Evolutionary conservation across 164 flowering plant species (phyloP), one percentile per base, ranked within the genome.

Genomic region (Nymphaea colorata): DNA sequence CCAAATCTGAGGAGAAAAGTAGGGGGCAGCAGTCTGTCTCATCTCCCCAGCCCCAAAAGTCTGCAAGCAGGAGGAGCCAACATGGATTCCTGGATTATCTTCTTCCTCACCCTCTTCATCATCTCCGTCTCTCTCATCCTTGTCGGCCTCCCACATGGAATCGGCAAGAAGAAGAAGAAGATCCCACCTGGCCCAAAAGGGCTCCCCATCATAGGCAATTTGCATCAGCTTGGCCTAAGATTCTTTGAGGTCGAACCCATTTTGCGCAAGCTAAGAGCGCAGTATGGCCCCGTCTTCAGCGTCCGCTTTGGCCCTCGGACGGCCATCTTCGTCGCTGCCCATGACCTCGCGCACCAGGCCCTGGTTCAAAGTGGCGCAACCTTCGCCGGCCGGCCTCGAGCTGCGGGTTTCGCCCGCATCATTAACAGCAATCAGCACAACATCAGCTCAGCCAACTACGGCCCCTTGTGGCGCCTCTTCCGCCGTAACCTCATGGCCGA

Each of bases 111-210:
- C 55, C 44, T 44, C 42, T 61, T 68, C 65, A 6, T 68, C 51
- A 59, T 62, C 57, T 6, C 62, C 0, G 42, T 42, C n/a, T 8
- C 66, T 43, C 62, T 36, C 43, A 4, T 68, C 36, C n/a, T 41
- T 16, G n/a, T 67, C 7, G 36, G 53, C 14, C 51, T 67, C 51
- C 5, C 41, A 41, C 7, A 41, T 12, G 42, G 8, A 51, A 51
- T 15, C 8, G 14, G 8, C 8, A 51, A 51, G 57, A 51, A 51
- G 55, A 66, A 64, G 60, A 67, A 53, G 43, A 62, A 60, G 43
- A 81, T 82, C 45, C 88, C 85, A 1, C 88, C 84, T 0, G 82
- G 83, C 7, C 86, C 87, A 0, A 43, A 47, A 3, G 36, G 67
- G 2, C 4, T 77, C 7, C 84, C 84, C 5, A 5, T 82, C 17